phyloP scores from a whole-genome alignment of 2,329 filamentous ascomycete genomes.

The Colletotrichum higginsianum region DNA sequence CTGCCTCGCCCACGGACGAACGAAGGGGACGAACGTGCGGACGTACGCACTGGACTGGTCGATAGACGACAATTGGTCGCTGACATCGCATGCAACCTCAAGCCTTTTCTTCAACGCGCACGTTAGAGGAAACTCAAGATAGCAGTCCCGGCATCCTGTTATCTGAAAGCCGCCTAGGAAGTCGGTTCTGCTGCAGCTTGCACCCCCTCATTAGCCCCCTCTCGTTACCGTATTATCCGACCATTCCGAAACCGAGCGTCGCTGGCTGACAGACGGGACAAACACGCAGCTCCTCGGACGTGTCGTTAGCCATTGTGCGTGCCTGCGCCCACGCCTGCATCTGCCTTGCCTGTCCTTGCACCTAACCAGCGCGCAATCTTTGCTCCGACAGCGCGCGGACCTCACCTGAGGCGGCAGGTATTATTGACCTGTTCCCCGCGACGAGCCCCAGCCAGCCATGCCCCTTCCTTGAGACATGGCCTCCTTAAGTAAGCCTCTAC shows the following conservation, averaged over 20 bases:
- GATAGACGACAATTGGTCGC: conserved; percentile 24
- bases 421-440: conserved; percentile 28
- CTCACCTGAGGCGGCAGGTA: conserved; percentile 27
- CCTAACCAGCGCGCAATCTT: not conserved
- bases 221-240: conserved; percentile 29
- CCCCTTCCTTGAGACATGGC: conserved; percentile 39
- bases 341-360: conserved; percentile 36
- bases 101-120: conserved; percentile 27
- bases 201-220: conserved; percentile 6
- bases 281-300: not conserved
- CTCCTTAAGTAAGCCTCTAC: conserved; percentile 39
- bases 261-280: conserved; percentile 25
- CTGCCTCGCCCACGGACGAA: conserved; percentile 25
- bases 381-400: conserved; percentile 19
- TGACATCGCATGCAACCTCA: conserved; percentile 31
- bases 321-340: conserved; percentile 1
- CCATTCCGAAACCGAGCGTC: conserved; percentile 33
- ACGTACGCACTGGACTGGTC: conserved; percentile 19
- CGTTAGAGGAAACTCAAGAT: conserved; percentile 10
- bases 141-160: conserved; percentile 19
- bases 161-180: conserved; percentile 30
- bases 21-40: conserved; percentile 17
- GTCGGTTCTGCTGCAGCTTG: conserved; percentile 14
- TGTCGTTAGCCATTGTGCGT: conserved; percentile 7
- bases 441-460: conserved; percentile 29